Evolutionary conservation across 768 basidiomycete genomes (phyloP).

Genomic region (Trametes meyenii): DNA sequence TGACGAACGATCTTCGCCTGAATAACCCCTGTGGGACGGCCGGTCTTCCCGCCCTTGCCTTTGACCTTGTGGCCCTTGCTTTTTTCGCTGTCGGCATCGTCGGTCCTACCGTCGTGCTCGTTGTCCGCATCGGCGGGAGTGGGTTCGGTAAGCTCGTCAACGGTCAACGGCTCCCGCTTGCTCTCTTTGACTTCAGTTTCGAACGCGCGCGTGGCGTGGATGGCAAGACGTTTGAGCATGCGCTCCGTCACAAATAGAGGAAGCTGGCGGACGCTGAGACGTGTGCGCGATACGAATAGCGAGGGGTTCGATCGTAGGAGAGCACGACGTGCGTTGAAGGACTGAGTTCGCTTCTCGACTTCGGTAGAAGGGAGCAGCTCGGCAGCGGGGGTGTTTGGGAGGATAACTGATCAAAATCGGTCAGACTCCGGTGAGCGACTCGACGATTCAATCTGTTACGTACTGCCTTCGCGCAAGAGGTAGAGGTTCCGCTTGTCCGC

Average conservation of each 20-base stretch:
- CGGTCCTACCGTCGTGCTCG: constrained; percentile 32
- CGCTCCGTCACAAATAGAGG: constrained; percentile 91
- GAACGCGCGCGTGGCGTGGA: constrained; percentile 80
- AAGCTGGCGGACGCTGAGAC: constrained; percentile 91
- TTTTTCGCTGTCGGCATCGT: constrained; percentile 30
- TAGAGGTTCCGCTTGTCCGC: constrained; percentile 96
- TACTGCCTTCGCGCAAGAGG: constrained; percentile 94
- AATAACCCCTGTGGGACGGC: constrained; percentile 58
- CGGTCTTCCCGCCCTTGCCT: constrained; percentile 24
- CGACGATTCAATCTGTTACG: constrained; percentile 30
- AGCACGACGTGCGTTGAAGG: constrained; percentile 82
- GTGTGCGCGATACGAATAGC: constrained; percentile 91
- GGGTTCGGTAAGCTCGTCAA: constrained; percentile 69
- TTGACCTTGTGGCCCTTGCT: constrained; percentile 21
- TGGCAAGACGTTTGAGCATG: constrained; percentile 83
- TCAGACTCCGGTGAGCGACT: background rate
- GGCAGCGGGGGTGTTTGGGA: constrained; percentile 85
- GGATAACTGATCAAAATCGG: constrained; percentile 62
- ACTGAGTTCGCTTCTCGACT: constrained; percentile 80
- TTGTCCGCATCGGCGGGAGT: constrained; percentile 29
- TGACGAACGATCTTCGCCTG: constrained; percentile 94
- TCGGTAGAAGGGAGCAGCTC: constrained; percentile 70
- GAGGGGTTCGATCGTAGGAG: constrained; percentile 91
- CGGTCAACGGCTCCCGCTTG: constrained; percentile 57
- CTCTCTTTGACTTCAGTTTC: constrained; percentile 74